Conservation (phyloP, 495 filamentous ascomycete species). For the Articulospora tetracladia region DNA sequence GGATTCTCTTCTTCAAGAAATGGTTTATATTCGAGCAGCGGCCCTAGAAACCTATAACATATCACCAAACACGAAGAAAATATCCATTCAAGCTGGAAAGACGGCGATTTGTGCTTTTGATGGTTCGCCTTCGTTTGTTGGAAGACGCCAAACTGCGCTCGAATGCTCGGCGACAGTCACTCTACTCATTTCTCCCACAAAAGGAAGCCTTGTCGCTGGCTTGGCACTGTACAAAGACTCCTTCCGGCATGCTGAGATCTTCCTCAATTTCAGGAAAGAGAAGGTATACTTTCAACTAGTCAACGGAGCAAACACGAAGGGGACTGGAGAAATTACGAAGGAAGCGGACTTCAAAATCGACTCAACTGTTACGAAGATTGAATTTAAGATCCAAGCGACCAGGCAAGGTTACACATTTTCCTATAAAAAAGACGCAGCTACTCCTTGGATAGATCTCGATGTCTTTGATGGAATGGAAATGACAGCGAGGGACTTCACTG, state of each 20-base stretch:
- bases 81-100: neutral
- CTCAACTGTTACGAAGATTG: neutral
- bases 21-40: constrained; percentile 2
- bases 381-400: constrained; percentile 8
- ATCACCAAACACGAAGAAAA: neutral
- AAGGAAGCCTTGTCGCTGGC: constrained; percentile 1
- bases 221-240: constrained; percentile 14
- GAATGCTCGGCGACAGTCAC: neutral
- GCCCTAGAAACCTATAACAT: constrained; percentile 4
- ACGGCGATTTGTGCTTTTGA: neutral
- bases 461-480: constrained; percentile 6
- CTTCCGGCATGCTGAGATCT: constrained; percentile 11
- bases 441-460: neutral
- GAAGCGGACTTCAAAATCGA: neutral
- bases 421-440: neutral
- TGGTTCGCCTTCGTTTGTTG: constrained; percentile 3
- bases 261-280: constrained; percentile 1
- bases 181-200: neutral
- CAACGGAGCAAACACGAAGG: neutral
- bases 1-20: neutral
- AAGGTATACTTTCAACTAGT: neutral
- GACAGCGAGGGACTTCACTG: constrained; percentile 15
- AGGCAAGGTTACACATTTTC: neutral
- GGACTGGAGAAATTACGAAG: neutral
- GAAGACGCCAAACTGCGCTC: neutral